Percentiles rank a stretch among this genome's conserved stretches.
Evolutionary conservation across 805 yeast genomes (phyloP).

Genomic region (Kockiozyma suomiensis): DNA sequence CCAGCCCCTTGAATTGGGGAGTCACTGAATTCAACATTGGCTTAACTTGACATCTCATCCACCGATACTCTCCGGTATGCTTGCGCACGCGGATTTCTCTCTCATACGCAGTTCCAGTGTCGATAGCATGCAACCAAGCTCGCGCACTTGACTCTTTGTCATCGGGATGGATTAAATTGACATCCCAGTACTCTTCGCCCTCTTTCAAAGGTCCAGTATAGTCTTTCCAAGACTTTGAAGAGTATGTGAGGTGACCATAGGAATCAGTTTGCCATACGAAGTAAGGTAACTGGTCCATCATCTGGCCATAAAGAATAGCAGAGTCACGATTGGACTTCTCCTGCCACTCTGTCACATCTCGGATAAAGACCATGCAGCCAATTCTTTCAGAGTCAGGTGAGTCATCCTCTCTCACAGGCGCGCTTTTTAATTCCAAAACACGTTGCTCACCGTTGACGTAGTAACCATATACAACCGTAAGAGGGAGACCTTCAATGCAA

Average conservation of each 20-base stretch:
- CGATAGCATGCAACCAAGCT: neutral
- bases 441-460: slow-evolving; percentile 2
- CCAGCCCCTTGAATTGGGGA: slow-evolving; percentile 1
- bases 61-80: slow-evolving; percentile 6
- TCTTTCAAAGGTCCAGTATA: neutral
- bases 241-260: neutral
- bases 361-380: slow-evolving; percentile 8
- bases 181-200: neutral
- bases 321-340: slow-evolving; percentile 1
- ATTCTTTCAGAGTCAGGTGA: slow-evolving; percentile 1
- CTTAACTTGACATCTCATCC: slow-evolving; percentile 3
- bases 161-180: neutral
- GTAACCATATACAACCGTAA: neutral
- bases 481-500: neutral
- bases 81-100: neutral
- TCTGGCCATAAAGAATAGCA: neutral
- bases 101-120: neutral
- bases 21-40: slow-evolving; percentile 10
- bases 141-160: neutral
- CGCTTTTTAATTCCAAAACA: neutral
- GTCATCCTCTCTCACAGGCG: neutral
- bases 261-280: slow-evolving; percentile 7
- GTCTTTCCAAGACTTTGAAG: slow-evolving; percentile 6
- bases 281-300: slow-evolving; percentile 8
- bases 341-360: slow-evolving; percentile 15